Evolutionary conservation across 768 basidiomycete species (phyloP), one percentile per base, ranked within the genome.

Genomic region (Macrolepiota dolichaula): DNA sequence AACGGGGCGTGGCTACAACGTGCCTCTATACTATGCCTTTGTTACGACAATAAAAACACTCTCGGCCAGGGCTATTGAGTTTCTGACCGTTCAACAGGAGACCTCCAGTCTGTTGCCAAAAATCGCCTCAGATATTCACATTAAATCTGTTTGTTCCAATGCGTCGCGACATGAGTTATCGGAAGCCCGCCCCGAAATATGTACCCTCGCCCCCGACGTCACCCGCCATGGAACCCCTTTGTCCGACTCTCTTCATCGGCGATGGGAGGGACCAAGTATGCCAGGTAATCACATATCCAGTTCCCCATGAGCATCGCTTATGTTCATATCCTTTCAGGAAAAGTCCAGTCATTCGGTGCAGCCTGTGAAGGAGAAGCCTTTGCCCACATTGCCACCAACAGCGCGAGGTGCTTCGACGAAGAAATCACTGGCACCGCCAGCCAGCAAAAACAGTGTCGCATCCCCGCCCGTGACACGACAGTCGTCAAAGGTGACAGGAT

Each of bases 111-210:
- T 37, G 54, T 54, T 29, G 19, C n/a, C 36, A 44, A 38, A 53
- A 40, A 51, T 55, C 57, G 35, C 38, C 60, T 59, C 56, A 53
- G 29, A 50, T 35, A 59, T 56, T 51, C 44, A 35, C 56, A 49
- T 46, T 52, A 27, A 17, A 29, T 22, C 15, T 5, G 35, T 25
- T 19, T 47, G 32, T 22, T 11, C 11, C n/a, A 53, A 73, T 79
- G 74, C 73, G 69, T 57, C 76, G 75, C 50, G 71, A 72, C 66
- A 83, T 83, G 81, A 87, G 84, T 70, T 85, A 87, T 70, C 79
- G 88, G 56, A 91, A 91, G 70, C 89, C 89, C 35, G 87, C 83
- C 42, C 89, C 89, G 2, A 72, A 73, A 55, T 89, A 84, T 72
- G 77, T 87, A 47, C 88, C 88, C 36, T 87, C 88, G 12, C 84